Conservation (phyloP, 2,329 filamentous ascomycete genomes). For the Pseudogymnoascus sp. region DNA sequence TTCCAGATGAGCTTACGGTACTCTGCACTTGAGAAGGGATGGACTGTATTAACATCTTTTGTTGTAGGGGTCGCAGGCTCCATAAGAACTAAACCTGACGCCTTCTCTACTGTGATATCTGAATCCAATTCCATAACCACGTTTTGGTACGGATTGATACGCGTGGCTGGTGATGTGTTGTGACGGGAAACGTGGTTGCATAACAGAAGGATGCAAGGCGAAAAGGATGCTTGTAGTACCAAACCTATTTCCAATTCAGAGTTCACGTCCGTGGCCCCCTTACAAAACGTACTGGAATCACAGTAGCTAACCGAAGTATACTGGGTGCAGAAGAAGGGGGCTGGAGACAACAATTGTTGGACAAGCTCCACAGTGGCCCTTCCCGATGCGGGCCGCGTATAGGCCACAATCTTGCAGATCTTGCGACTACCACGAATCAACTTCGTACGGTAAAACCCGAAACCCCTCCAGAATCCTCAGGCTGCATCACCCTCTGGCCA, state of each 20-base stretch:
- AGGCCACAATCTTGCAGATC: neutral
- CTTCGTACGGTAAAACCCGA: neutral
- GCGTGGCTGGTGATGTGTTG: neutral
- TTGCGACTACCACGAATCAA: neutral
- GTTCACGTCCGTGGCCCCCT: neutral
- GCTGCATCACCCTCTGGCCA: too few species aligned
- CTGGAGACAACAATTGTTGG: neutral
- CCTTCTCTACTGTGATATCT: constrained; percentile 3
- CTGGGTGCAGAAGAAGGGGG: neutral
- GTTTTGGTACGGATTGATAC: neutral
- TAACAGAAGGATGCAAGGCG: neutral
- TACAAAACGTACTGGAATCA: neutral
- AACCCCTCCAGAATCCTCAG: neutral
- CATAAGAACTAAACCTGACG: neutral
- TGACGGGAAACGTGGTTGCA: neutral
- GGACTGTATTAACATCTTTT: neutral
- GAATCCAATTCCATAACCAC: constrained; percentile 4
- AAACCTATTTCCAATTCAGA: neutral
- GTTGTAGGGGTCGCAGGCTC: neutral
- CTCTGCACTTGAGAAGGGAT: neutral
- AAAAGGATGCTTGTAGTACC: neutral
- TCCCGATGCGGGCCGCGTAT: neutral
- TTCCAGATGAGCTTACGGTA: constrained; percentile 8
- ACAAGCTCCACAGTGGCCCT: neutral
- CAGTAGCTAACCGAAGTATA: too few species aligned